Evolutionary conservation across 306 rosid species (phyloP).

Genomic region (Fagus sylvatica): DNA sequence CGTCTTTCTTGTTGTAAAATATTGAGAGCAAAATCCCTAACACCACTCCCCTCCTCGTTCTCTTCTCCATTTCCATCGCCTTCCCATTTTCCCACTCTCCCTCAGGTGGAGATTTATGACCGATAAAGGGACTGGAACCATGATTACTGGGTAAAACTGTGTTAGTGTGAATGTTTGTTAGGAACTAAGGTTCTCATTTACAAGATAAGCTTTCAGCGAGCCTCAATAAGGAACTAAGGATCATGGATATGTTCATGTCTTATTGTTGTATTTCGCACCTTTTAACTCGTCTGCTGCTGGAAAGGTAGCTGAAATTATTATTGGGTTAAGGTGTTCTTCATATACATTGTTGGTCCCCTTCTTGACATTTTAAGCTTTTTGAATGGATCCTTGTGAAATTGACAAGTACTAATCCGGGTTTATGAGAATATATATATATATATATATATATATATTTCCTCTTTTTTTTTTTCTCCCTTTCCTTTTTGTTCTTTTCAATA

Average conservation of each 20-base stretch:
- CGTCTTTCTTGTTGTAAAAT: no score
- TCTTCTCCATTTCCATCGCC: no score
- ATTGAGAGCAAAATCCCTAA: no score
- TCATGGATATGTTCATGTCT: constrained; percentile 10
- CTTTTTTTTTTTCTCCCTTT: neutral
- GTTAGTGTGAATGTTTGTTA: no score
- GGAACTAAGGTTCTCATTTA: neutral
- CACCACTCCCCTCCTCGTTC: no score
- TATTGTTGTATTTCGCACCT: constrained; percentile 58
- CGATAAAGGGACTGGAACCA: no score
- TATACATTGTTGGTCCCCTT: neutral
- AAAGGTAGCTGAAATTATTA: constrained; percentile 75
- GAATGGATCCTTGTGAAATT: neutral
- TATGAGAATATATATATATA: neutral
- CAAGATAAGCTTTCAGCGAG: neutral
- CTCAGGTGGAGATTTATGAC: no score
- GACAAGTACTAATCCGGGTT: neutral
- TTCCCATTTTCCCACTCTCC: no score
- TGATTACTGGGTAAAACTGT: no score
- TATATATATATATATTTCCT: no score
- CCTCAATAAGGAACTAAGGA: constrained; percentile 15
- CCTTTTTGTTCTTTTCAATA: neutral
- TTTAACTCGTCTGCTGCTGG: constrained; percentile 95
- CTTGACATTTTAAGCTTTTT: neutral
- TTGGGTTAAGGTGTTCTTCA: no score